Conservation (phyloP, 495 filamentous ascomycete genomes). For the Podospora comata region DNA sequence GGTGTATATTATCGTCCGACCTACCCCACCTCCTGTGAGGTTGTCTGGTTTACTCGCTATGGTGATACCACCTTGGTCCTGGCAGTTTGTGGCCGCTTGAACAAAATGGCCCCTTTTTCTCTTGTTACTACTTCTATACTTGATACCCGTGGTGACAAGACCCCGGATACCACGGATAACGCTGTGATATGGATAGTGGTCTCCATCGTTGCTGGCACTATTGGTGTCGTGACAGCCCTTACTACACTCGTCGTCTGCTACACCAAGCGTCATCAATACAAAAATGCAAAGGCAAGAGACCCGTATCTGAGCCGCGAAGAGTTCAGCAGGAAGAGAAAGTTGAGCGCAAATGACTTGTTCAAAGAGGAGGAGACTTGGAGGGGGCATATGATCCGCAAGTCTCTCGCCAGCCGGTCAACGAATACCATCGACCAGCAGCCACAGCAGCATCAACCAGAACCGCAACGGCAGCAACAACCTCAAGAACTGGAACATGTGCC, state of each 20-base stretch:
- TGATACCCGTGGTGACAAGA: background rate
- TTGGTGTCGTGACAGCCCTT: conserved; percentile 28
- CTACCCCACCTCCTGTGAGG: background rate
- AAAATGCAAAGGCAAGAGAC: conserved; percentile 18
- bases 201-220: conserved; percentile 28
- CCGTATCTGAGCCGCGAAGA: conserved; percentile 23
- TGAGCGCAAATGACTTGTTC: conserved; percentile 26
- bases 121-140: background rate
- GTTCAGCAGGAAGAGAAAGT: conserved; percentile 25
- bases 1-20: background rate
- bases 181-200: conserved; percentile 33
- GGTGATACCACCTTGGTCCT: background rate
- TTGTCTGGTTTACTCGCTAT: background rate
- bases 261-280: conserved; percentile 26
- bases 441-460: background rate
- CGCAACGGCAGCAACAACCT: background rate
- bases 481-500: too few relatives aligned
- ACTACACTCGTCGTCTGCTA: conserved; percentile 24
- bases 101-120: conserved; percentile 4
- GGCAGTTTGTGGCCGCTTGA: background rate
- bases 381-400: conserved; percentile 47
- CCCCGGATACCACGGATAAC: conserved; percentile 6
- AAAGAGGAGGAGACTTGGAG: conserved; percentile 41
- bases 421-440: conserved; percentile 15
- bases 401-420: conserved; percentile 39